A percentile compares a stretch with the other conserved stretches of the same genome.
These are phyloP conservation scores for Penicillium steckii DNA, from an alignment of 495 filamentous ascomycete genomes.

Conservation along the genomic window DNA sequence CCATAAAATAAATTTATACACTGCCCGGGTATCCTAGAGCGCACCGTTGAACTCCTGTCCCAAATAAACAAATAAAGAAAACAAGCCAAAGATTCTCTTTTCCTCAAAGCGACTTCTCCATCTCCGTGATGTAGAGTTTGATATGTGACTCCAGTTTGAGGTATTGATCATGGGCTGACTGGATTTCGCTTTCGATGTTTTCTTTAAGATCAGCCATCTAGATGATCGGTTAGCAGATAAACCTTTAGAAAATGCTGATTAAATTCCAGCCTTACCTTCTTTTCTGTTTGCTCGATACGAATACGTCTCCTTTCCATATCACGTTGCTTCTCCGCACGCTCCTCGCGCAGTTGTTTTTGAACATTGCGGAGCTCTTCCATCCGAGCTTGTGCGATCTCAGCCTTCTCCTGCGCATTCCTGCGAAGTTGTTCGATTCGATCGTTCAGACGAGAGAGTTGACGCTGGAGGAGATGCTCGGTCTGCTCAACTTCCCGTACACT, in stretches of 20 bases:
- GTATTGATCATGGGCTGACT: constrained; percentile 84
- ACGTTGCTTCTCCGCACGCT: constrained; percentile 76
- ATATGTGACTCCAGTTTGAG: constrained; percentile 96
- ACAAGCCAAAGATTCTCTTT: constrained; percentile 13
- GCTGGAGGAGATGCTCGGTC: constrained; percentile 75
- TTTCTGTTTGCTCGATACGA: constrained; percentile 95
- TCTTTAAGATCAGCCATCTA: constrained; percentile 97
- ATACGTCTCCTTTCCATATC: constrained; percentile 91
- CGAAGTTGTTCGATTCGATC: constrained; percentile 81
- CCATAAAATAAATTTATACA: constrained; percentile 25
- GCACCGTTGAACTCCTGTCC: constrained; percentile 40
- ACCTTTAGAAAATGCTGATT: background rate
- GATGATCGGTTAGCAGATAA: constrained; percentile 11
- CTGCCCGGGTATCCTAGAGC: constrained; percentile 45
- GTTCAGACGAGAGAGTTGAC: constrained; percentile 78
- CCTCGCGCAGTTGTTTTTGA: constrained; percentile 78
- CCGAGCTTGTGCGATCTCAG: constrained; percentile 70
- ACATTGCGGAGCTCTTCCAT: constrained; percentile 87
- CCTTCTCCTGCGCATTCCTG: constrained; percentile 75
- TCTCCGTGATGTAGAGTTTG: constrained; percentile 95
- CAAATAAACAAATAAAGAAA: constrained; percentile 22
- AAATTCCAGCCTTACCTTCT: constrained; percentile 66
- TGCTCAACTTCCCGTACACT: constrained; percentile 89
- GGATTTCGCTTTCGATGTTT: constrained; percentile 92
- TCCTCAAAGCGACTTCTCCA: constrained; percentile 83